These are phyloP conservation scores for Aspergillus alliaceus DNA, from an alignment of 2,329 filamentous ascomycete species.

Conservation along the genomic window DNA sequence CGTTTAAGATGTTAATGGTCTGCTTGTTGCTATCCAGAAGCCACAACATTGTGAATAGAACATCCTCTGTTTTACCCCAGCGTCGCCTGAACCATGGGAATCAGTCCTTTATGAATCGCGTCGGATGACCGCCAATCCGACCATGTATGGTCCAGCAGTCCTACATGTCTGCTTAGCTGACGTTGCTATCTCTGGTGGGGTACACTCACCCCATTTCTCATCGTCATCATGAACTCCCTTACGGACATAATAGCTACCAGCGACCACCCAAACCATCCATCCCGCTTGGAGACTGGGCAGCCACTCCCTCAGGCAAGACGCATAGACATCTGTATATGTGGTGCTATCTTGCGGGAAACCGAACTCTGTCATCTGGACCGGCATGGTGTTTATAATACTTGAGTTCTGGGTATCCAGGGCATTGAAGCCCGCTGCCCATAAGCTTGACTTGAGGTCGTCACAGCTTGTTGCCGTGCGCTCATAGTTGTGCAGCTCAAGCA, in stretches of 20 bases:
- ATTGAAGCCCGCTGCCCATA: constrained; percentile 44
- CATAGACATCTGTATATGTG: constrained; percentile 52
- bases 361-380: constrained; percentile 46
- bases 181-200: neutral
- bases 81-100: neutral
- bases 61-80: neutral
- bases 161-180: constrained; percentile 24
- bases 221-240: constrained; percentile 56
- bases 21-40: no score
- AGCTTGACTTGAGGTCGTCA: constrained; percentile 30
- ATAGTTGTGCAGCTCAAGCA: constrained; percentile 53
- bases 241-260: constrained; percentile 60
- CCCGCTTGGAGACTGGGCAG: constrained; percentile 52
- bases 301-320: constrained; percentile 53
- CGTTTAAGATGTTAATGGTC: no score
- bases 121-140: constrained; percentile 46
- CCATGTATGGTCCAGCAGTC: constrained; percentile 57
- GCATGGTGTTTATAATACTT: constrained; percentile 36
- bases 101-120: constrained; percentile 14
- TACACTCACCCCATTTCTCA: constrained; percentile 51
- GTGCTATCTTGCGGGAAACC: constrained; percentile 51
- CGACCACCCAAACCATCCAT: constrained; percentile 61
- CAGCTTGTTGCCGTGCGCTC: constrained; percentile 41
- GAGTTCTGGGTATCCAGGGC: constrained; percentile 35
- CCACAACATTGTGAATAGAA: no score